Evolutionary conservation across 805 yeast species (phyloP).

Genomic region (Cyberlindnera mrakii): DNA sequence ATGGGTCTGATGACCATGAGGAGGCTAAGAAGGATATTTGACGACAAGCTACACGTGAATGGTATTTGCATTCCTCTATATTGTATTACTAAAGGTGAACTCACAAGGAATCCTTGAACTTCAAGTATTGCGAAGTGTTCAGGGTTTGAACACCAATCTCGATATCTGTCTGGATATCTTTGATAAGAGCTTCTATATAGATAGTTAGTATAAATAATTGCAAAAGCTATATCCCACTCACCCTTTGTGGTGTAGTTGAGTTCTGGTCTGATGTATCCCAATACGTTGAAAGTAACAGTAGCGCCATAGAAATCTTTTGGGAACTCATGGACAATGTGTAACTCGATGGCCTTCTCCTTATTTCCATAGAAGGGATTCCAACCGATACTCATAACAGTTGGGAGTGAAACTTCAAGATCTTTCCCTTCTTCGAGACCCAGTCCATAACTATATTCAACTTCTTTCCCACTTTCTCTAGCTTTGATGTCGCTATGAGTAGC

Average conservation of each 20-base stretch:
- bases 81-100: background rate
- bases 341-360: conserved; percentile 73
- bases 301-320: conserved; percentile 76
- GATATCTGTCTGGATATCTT: conserved; percentile 79
- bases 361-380: conserved; percentile 92
- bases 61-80: background rate
- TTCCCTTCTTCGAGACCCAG: conserved; percentile 29
- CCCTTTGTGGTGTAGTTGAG: conserved; percentile 75
- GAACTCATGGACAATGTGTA: conserved; percentile 80
- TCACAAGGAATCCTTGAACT: conserved; percentile 21
- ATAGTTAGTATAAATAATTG: conserved; percentile 42
- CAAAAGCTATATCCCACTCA: conserved; percentile 76
- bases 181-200: conserved; percentile 62
- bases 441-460: conserved; percentile 61
- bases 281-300: conserved; percentile 52
- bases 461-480: conserved; percentile 31
- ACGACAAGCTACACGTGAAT: background rate
- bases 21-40: conserved; percentile 23
- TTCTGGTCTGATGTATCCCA: conserved; percentile 92
- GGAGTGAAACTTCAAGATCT: conserved; percentile 46
- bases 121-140: conserved; percentile 33
- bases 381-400: conserved; percentile 94
- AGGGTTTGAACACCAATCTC: conserved; percentile 53
- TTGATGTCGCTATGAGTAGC: conserved; percentile 8
- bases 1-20: conserved; percentile 19